phyloP scores from a whole-genome alignment of 495 filamentous ascomycete species.

The Xylaria longipes region DNA sequence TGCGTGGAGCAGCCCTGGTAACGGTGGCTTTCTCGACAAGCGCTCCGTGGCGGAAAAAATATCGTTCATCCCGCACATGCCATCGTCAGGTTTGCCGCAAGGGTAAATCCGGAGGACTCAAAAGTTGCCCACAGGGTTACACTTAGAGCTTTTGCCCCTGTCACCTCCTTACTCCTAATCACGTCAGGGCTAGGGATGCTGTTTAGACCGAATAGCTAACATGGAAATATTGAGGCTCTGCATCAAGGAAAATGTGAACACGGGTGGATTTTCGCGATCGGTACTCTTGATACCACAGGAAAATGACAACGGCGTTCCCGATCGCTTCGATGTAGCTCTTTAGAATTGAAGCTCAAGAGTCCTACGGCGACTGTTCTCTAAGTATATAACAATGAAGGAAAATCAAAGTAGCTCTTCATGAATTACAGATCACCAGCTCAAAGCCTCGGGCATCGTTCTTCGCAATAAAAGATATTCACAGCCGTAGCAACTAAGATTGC shows the following conservation, averaged over 20 bases:
- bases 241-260: background rate
- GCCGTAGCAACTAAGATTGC: no score
- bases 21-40: background rate
- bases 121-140: background rate
- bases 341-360: background rate
- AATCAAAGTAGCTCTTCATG: background rate
- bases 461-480: background rate
- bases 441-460: background rate
- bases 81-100: background rate
- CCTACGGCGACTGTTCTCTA: background rate
- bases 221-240: conserved; percentile 17
- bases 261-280: background rate
- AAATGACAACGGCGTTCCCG: conserved; percentile 6
- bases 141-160: background rate
- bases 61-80: background rate
- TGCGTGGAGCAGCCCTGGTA: background rate
- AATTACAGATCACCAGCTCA: background rate
- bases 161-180: background rate
- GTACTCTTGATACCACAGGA: background rate
- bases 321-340: background rate
- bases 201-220: background rate
- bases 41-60: background rate
- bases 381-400: background rate
- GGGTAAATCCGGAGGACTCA: background rate
- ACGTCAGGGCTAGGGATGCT: no score